Evolutionary conservation across 495 filamentous ascomycete genomes (phyloP).

Genomic region (Trichoderma gamsii): DNA sequence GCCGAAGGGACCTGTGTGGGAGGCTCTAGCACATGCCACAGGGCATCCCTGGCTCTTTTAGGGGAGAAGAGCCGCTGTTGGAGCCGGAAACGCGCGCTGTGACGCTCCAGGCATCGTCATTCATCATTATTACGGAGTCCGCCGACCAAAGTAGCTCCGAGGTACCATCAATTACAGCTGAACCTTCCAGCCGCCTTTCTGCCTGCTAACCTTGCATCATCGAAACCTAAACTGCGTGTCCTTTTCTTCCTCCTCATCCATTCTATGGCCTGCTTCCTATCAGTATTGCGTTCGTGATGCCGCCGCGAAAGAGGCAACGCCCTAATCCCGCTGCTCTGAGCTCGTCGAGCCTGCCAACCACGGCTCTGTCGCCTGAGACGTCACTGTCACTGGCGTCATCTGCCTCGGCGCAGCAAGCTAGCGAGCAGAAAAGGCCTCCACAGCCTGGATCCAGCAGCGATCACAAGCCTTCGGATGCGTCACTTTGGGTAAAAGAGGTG

Average conservation of each 20-base stretch:
- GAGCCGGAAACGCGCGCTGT: neutral
- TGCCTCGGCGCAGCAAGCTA: slow-evolving; percentile 8
- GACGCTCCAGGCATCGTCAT: slow-evolving; percentile 7
- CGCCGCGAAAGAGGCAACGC: slow-evolving; percentile 16
- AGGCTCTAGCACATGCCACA: neutral
- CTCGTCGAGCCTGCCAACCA: slow-evolving; percentile 11
- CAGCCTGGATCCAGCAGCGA: neutral
- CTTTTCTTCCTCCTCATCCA: neutral
- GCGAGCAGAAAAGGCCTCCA: neutral
- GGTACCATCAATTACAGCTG: neutral
- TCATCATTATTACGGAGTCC: neutral
- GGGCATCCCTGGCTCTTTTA: too few relatives aligned
- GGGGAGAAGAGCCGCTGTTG: neutral
- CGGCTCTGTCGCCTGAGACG: slow-evolving; percentile 11
- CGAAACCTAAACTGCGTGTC: neutral
- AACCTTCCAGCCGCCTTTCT: neutral
- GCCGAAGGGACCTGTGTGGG: neutral
- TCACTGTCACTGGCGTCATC: slow-evolving; percentile 14
- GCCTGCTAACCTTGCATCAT: neutral
- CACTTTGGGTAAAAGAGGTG: slow-evolving; percentile 12
- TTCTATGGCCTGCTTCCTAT: neutral
- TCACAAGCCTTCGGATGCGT: neutral
- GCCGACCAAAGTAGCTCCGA: slow-evolving; percentile 1
- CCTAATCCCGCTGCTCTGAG: slow-evolving; percentile 12
- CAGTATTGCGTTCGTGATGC: slow-evolving; percentile 11